Base-by-base conservation (phyloP, 345 rosid genomes). In the Hypericum perforatum region DNA sequence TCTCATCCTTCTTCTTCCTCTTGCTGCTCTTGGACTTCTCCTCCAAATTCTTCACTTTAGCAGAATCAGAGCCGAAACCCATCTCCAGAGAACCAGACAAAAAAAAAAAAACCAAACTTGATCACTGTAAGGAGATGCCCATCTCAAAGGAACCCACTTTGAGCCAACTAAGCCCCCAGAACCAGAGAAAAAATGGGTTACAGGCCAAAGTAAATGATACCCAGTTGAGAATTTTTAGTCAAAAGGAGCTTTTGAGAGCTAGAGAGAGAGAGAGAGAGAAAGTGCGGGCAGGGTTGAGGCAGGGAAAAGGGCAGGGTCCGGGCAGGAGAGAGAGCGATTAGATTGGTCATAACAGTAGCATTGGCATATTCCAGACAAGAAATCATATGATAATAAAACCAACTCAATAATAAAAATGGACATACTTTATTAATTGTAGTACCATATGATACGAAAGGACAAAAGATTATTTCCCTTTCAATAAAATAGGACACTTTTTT, bases 281-380 rank as follows among this genome's bases (percentile, higher is more conserved):
- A 45, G 14, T 11, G 49, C 12, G 32, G 32, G 32, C 12, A 12
- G 16, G 12, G 45, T 42, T 42, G 45, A n/a, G 7, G 5, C 49
- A 45, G 49, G 6, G 49, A 45, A 16, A 45, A 45, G 49, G 49
- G 49, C 16, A 14, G 73, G 0, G 63, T 22, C 16, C 7, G 78
- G 86, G 86, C 79, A 79, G 57, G 66, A 56, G 40, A 59, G 72
- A 59, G 55, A 50, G 41, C 45, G 12, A 41, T 54, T 46, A 50
- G 69, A 59, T 58, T 58, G 54, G 68, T 32, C 56, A 43, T 43
- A 65, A 66, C 70, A 71, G 72, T 69, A 64, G 54, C 51, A 71
- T 62, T 51, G 55, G 71, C 76, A 69, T 74, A 66, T 76, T 71
- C 62, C 70, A 55, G 64, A 59, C 82, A 56, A 46, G 55, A 46